phyloP scores from a whole-genome alignment of 1,284 basidiomycete genomes.

The Malassezia globosa region DNA sequence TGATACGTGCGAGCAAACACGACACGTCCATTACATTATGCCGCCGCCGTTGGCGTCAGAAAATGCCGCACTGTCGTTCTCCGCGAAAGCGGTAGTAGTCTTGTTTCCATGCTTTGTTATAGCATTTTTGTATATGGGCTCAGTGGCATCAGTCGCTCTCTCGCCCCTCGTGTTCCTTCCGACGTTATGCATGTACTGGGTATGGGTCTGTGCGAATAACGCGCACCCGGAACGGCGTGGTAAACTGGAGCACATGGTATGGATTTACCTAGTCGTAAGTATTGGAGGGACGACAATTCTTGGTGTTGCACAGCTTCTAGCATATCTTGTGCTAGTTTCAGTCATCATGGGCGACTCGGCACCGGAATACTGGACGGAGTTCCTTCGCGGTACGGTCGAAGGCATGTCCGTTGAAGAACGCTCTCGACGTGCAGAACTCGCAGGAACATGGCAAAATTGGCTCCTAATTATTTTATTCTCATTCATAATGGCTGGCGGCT shows the following conservation, averaged over 20 bases:
- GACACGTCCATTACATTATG: too few relatives aligned
- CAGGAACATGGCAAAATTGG: slow-evolving; percentile 4
- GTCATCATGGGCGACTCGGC: background rate
- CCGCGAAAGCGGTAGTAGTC: background rate
- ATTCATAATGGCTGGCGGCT: slow-evolving; percentile 6
- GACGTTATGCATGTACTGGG: background rate
- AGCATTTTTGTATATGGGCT: background rate
- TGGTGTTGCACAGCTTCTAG: slow-evolving; percentile 1
- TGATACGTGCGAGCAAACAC: too few relatives aligned
- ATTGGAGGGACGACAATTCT: background rate
- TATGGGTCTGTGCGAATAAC: background rate
- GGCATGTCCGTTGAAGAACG: background rate
- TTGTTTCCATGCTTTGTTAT: background rate
- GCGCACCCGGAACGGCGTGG: background rate
- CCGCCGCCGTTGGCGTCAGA: background rate
- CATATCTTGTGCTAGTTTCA: background rate
- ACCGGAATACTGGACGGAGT: slow-evolving; percentile 3
- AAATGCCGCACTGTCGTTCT: background rate
- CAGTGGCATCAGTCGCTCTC: background rate
- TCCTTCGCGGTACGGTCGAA: slow-evolving; percentile 3
- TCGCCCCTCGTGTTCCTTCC: slow-evolving; percentile 3
- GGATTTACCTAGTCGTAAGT: slow-evolving; percentile 1
- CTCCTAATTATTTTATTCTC: slow-evolving; percentile 3
- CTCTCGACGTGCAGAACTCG: background rate
- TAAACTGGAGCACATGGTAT: background rate